phyloP scores from a whole-genome alignment of 2,329 filamentous ascomycete genomes.

The Hypoxylon sp. region DNA sequence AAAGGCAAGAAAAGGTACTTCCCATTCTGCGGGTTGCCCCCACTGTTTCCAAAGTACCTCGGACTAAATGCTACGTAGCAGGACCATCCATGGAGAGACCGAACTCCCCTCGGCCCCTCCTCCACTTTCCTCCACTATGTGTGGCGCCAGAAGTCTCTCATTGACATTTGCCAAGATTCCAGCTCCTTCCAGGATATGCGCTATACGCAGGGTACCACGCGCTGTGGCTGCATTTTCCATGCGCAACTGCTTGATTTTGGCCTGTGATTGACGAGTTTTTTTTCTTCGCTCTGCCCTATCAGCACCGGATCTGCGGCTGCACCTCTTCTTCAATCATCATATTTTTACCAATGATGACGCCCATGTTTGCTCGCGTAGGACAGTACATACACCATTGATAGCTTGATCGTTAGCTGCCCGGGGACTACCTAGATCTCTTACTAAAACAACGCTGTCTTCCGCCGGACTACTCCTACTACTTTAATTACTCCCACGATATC shows the following conservation, averaged over 20 bases:
- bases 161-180: constrained; percentile 35
- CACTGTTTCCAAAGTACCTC: constrained; percentile 21
- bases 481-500: constrained; percentile 18
- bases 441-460: constrained; percentile 20
- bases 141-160: constrained; percentile 28
- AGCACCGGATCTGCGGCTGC: constrained; percentile 30
- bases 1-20: constrained; percentile 16
- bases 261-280: constrained; percentile 39
- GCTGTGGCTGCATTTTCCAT: constrained; percentile 56
- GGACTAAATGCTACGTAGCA: constrained; percentile 23
- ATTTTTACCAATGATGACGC: constrained; percentile 37
- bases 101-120: constrained; percentile 32
- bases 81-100: background rate
- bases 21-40: background rate
- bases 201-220: constrained; percentile 81
- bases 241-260: constrained; percentile 18
- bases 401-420: constrained; percentile 16
- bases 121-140: constrained; percentile 10
- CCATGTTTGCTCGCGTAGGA: constrained; percentile 25
- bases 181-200: constrained; percentile 74
- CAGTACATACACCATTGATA: constrained; percentile 22
- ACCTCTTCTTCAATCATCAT: constrained; percentile 34
- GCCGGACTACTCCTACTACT: constrained; percentile 5
- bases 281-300: constrained; percentile 23
- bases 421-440: constrained; percentile 8